A percentile compares a stretch with the other conserved stretches of the same genome.
These are phyloP conservation scores for Nigrospora sphaerica DNA, from an alignment of 2,329 filamentous ascomycete species.

Conservation along the genomic window DNA sequence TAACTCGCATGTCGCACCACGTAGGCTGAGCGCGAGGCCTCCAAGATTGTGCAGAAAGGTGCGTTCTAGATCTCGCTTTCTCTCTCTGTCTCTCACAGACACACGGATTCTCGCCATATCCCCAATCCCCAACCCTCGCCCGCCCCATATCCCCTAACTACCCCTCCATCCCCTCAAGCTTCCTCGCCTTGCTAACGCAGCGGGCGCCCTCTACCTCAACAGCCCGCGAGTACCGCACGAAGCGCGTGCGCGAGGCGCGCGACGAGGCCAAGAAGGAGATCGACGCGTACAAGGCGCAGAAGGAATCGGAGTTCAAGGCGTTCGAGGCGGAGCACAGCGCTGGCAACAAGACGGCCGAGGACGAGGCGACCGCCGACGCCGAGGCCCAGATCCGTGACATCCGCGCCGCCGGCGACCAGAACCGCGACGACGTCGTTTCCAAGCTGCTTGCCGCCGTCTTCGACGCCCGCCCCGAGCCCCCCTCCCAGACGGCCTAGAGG, in stretches of 20 bases:
- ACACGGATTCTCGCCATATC: not conserved
- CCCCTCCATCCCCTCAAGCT: slow-evolving; percentile 5
- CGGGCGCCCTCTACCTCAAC: slow-evolving; percentile 16
- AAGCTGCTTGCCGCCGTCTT: slow-evolving; percentile 81
- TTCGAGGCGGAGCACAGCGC: slow-evolving; percentile 90
- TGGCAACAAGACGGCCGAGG: slow-evolving; percentile 76
- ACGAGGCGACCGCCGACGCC: slow-evolving; percentile 72
- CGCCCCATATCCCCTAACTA: slow-evolving; percentile 6
- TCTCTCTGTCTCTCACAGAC: not conserved
- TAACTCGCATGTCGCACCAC: not conserved
- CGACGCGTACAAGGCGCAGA: slow-evolving; percentile 79
- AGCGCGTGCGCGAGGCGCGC: slow-evolving; percentile 93
- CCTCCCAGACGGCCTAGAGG: slow-evolving; percentile 8
- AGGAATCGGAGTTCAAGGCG: slow-evolving; percentile 91
- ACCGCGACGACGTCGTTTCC: slow-evolving; percentile 71
- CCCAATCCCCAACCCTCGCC: not conserved
- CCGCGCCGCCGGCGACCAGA: slow-evolving; percentile 70
- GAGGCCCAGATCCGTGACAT: slow-evolving; percentile 80
- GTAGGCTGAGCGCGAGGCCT: slow-evolving; percentile 93
- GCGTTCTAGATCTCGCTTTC: slow-evolving; percentile 16
- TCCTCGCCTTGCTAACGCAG: not conserved
- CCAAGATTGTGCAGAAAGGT: slow-evolving; percentile 99
- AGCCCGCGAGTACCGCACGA: slow-evolving; percentile 61
- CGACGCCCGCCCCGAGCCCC: slow-evolving; percentile 66
- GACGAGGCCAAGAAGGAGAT: slow-evolving; percentile 98